Base-by-base conservation (phyloP, 2,329 filamentous ascomycete genomes). In the Aspergillus pseudoterreus region DNA sequence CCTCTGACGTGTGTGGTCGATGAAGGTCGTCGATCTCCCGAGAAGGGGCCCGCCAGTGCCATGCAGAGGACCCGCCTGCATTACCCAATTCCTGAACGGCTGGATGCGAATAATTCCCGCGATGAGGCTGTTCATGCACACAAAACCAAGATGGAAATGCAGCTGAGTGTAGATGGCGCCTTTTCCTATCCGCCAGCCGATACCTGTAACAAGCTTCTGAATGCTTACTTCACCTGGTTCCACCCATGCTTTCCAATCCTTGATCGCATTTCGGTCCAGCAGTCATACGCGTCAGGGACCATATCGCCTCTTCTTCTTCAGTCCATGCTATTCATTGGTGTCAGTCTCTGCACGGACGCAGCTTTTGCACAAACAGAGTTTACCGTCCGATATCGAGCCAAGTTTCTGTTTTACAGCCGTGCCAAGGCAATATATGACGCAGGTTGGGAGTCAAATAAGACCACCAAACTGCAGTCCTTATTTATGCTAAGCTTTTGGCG, bases 401-500 rank as follows among this genome's bases (percentile, higher is more conserved):
- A 81, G 57, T 75, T 71, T 9, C 55, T 74, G 1, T 73, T 81
- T 6, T 82, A 82, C 51, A 76, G 74, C 2, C 64, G 76, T 1
- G 77, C 78, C 0, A 75, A 78, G 51, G 71, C 76, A 12, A 72
- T 82, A 0, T 82, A 79, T 44, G 78, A 82, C 53, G 75, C 77
- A 0, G 79, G 80, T 22, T 78, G 72, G 61, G 79, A 82, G 57
- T 74, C 72, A 14, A 75, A 81, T 38, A 77, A 77, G 39, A 68
- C 79, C 0, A 74, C 71, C 0, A 71, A 80, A 4, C 70, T 82
- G 0, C 78, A 81, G 58, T 71, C 76, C 0, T 57, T 82, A 1
- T 81, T 82, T 56, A 62, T 82, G 27, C 71, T 82, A 67, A 81
- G 79, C 56, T 82, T 80, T 53, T 82, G 79, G 79, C 68, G 79